Percentiles rank a stretch among this genome's conserved stretches.
Evolutionary conservation across 2,329 filamentous ascomycete genomes (phyloP).

Genomic region (Exophiala mesophila): DNA sequence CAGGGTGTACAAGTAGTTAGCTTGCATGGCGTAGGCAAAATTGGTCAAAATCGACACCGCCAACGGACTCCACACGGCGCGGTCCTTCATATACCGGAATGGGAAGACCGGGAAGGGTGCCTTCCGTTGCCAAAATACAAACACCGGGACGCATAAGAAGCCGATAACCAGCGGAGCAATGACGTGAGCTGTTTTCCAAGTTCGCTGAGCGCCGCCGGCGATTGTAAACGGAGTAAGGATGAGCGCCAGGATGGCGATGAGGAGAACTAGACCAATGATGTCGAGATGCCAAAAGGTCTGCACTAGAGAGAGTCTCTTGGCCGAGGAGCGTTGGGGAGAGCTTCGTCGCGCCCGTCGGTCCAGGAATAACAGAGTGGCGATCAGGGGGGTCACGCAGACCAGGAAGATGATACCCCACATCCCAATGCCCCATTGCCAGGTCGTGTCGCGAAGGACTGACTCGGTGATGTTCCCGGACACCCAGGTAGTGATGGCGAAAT

Average conservation of each 20-base stretch:
- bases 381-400: background rate
- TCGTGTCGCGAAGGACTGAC: background rate
- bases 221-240: slow-evolving; percentile 55
- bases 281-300: slow-evolving; percentile 2
- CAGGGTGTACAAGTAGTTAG: slow-evolving; percentile 60
- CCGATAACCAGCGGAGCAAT: slow-evolving; percentile 49
- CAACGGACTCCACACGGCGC: slow-evolving; percentile 52
- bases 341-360: slow-evolving; percentile 1
- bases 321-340: background rate
- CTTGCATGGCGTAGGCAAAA: slow-evolving; percentile 58
- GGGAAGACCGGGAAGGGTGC: slow-evolving; percentile 50
- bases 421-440: slow-evolving; percentile 2
- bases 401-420: slow-evolving; percentile 3
- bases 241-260: slow-evolving; percentile 47
- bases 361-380: background rate
- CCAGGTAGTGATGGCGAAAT: slow-evolving; percentile 3
- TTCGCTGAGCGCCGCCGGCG: slow-evolving; percentile 43
- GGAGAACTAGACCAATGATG: slow-evolving; percentile 32
- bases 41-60: slow-evolving; percentile 55
- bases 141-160: slow-evolving; percentile 39
- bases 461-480: background rate
- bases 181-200: slow-evolving; percentile 46
- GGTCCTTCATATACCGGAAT: slow-evolving; percentile 57
- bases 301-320: background rate
- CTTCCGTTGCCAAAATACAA: slow-evolving; percentile 51